A percentile compares a stretch with the other conserved stretches of the same genome.
Evolutionary conservation across 208 protist species (phyloP).

Genomic region (Naegleria lovaniensis): DNA sequence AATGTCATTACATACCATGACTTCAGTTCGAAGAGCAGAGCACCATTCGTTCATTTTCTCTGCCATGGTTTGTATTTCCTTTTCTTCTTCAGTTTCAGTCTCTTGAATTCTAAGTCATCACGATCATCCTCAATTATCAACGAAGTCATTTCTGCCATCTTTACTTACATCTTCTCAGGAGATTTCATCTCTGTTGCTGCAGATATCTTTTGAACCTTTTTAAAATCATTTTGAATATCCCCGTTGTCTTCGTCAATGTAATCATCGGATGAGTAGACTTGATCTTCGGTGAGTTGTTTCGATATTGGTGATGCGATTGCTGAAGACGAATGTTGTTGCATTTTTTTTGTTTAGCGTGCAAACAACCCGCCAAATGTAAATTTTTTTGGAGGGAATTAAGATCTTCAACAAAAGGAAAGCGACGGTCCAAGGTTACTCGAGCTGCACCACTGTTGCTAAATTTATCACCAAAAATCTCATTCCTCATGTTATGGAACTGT

Average conservation of each 20-base stretch:
- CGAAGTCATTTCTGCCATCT: no score
- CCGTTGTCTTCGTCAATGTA: not conserved
- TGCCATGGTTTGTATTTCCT: not conserved
- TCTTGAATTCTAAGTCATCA: not conserved
- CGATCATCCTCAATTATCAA: not conserved
- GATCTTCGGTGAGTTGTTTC: not conserved
- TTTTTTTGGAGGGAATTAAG: not conserved
- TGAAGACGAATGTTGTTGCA: not conserved
- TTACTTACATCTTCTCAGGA: not conserved
- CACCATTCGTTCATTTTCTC: not conserved
- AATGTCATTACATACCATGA: constrained; percentile 3
- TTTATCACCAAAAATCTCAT: no score
- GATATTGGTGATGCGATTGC: not conserved
- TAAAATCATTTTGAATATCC: not conserved
- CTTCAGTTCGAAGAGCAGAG: not conserved
- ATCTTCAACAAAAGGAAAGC: no score
- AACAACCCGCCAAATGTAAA: not conserved
- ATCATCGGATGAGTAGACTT: not conserved
- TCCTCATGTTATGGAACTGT: no score
- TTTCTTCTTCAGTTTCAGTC: not conserved
- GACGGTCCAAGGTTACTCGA: no score
- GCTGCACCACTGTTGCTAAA: no score
- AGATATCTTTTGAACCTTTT: not conserved
- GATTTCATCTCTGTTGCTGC: not conserved
- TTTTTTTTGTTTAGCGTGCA: not conserved